phyloP scores from a whole-genome alignment of 2,329 filamentous ascomycete genomes.

The Penicillium janthinellum region DNA sequence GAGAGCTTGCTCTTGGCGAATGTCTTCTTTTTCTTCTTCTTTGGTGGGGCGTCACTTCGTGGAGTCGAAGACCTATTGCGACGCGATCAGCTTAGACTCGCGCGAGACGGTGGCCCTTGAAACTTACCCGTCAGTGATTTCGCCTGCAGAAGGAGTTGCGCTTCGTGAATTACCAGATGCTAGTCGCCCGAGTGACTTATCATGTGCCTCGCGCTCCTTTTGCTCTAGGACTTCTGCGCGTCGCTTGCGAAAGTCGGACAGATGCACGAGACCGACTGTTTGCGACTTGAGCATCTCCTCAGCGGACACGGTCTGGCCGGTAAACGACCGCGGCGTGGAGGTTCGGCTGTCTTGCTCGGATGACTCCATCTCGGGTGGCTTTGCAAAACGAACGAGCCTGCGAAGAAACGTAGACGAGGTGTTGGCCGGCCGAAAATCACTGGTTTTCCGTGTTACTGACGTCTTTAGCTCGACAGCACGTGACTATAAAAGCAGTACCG shows the following conservation, averaged over 20 bases:
- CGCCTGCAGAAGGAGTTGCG: slow-evolving; percentile 51
- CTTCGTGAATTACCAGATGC: slow-evolving; percentile 51
- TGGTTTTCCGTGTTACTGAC: slow-evolving; percentile 13
- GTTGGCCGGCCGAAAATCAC: not conserved
- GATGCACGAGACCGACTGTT: slow-evolving; percentile 86
- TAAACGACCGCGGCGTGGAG: slow-evolving; percentile 61
- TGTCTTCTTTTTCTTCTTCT: slow-evolving; percentile 62
- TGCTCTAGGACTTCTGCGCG: slow-evolving; percentile 91
- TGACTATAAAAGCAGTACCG: slow-evolving; percentile 1
- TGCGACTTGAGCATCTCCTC: slow-evolving; percentile 81
- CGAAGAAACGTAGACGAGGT: not conserved
- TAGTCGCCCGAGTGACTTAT: slow-evolving; percentile 55
- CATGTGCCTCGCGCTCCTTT: slow-evolving; percentile 78
- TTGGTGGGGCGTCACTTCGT: slow-evolving; percentile 47
- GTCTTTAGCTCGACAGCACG: slow-evolving; percentile 14
- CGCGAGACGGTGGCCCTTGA: slow-evolving; percentile 13
- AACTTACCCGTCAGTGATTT: slow-evolving; percentile 61
- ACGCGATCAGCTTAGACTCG: slow-evolving; percentile 51
- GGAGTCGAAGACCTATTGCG: slow-evolving; percentile 60
- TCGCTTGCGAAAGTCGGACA: slow-evolving; percentile 93
- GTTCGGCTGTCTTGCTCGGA: slow-evolving; percentile 42
- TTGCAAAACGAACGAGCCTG: not conserved
- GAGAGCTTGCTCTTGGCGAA: slow-evolving; percentile 64
- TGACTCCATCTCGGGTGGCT: slow-evolving; percentile 11
- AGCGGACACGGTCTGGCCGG: slow-evolving; percentile 72